Conservation (phyloP, 108 stramenopile genomes). For the Cyclostephanos tholiformis region DNA sequence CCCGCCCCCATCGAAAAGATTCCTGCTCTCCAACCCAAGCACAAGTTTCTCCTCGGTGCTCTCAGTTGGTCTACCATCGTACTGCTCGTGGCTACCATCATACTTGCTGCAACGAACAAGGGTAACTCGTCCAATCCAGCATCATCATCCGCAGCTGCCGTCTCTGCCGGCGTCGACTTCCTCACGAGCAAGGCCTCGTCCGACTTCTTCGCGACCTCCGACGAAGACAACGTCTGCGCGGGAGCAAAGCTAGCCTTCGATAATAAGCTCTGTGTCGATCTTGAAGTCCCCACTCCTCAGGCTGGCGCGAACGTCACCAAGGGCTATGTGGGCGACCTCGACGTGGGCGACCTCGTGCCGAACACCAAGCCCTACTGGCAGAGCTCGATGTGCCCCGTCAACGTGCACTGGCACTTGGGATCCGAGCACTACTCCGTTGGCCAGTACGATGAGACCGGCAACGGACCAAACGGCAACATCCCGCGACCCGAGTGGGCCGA, state of each 20-base stretch:
- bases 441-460: conserved; percentile 63
- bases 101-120: conserved; percentile 8
- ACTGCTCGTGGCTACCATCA: conserved; percentile 25
- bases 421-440: conserved; percentile 71
- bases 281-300: conserved; percentile 33
- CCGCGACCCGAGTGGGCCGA: conserved; percentile 30
- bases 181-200: conserved; percentile 4
- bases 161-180: not conserved
- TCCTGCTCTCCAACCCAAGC: no score
- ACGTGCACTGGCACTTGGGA: conserved; percentile 80
- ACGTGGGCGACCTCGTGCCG: conserved; percentile 38
- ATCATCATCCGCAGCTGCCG: conserved; percentile 1
- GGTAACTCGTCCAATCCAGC: not conserved
- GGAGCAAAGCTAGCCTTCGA: conserved; percentile 23
- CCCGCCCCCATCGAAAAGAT: not conserved
- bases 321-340: conserved; percentile 40
- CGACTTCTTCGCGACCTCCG: conserved; percentile 9
- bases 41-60: conserved; percentile 10
- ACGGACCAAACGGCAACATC: conserved; percentile 36
- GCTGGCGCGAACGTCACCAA: conserved; percentile 61
- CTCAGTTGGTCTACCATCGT: conserved; percentile 19
- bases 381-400: conserved; percentile 62
- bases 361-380: conserved; percentile 51
- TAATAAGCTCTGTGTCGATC: conserved; percentile 28
- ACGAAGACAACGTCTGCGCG: conserved; percentile 21